Evolutionary conservation across 176 grass and related monocot genomes (phyloP).

Genomic region (Aegilops sharonensis): DNA sequence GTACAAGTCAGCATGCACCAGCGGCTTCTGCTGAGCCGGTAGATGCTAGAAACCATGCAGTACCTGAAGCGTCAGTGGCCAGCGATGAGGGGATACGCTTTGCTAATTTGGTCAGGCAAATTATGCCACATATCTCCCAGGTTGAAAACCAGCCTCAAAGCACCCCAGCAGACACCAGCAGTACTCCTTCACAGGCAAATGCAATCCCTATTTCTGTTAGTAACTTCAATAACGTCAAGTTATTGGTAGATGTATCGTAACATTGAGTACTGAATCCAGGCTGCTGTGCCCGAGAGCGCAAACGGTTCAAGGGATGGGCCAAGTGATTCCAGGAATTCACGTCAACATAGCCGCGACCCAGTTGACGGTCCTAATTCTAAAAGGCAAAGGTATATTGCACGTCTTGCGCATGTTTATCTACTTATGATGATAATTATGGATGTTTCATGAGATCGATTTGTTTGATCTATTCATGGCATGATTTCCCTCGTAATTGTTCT

Average conservation of each 20-base stretch:
- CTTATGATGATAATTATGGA: not conserved
- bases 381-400: constrained; percentile 62
- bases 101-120: constrained; percentile 66
- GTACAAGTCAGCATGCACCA: constrained; percentile 46
- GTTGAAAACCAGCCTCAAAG: constrained; percentile 38
- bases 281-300: constrained; percentile 33
- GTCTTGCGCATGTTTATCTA: not conserved
- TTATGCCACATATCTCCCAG: constrained; percentile 90
- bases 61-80: constrained; percentile 41
- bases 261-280: constrained; percentile 41
- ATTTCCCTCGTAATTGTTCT: not conserved
- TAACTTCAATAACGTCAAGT: not conserved
- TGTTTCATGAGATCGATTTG: not conserved
- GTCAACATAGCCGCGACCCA: constrained; percentile 48
- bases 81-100: constrained; percentile 74
- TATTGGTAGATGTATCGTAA: constrained; percentile 11
- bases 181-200: constrained; percentile 38
- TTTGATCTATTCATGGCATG: constrained; percentile 5
- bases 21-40: constrained; percentile 35
- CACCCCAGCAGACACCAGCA: constrained; percentile 30
- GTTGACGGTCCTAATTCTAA: constrained; percentile 76
- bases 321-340: constrained; percentile 53
- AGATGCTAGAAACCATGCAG: constrained; percentile 36
- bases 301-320: constrained; percentile 42
- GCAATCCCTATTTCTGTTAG: constrained; percentile 19